Evolutionary conservation across 2,329 filamentous ascomycete genomes (phyloP).

Genomic region (Aspergillus bombycis): DNA sequence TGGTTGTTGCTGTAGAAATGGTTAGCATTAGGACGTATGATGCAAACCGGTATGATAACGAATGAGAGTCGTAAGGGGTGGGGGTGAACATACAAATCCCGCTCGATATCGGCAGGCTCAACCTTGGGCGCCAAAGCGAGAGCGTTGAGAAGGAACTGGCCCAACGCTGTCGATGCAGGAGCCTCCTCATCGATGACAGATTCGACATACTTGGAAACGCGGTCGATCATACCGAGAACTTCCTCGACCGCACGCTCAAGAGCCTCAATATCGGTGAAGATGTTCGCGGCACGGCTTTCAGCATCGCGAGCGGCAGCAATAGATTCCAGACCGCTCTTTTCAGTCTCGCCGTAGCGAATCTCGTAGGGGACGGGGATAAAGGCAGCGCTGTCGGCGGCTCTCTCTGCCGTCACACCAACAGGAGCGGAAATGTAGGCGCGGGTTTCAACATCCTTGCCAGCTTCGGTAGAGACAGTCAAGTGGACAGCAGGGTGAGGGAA

Average conservation of each 20-base stretch:
- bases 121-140: conserved; percentile 94
- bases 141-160: conserved; percentile 93
- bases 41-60: conserved; percentile 9
- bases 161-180: conserved; percentile 84
- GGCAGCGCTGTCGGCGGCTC: conserved; percentile 91
- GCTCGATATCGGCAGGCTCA: conserved; percentile 84
- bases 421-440: conserved; percentile 94
- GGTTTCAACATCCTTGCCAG: conserved; percentile 85
- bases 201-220: conserved; percentile 88
- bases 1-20: conserved; percentile 77
- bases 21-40: conserved; percentile 31
- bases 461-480: conserved; percentile 88
- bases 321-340: conserved; percentile 77
- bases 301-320: conserved; percentile 79
- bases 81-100: conserved; percentile 73
- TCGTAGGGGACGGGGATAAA: conserved; percentile 98
- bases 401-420: conserved; percentile 91
- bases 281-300: conserved; percentile 71
- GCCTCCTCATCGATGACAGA: conserved; percentile 87
- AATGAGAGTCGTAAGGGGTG: conserved; percentile 3
- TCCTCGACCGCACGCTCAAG: conserved; percentile 85
- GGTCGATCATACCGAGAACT: conserved; percentile 85
- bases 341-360: conserved; percentile 82
- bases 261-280: conserved; percentile 87
- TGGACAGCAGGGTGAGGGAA: conserved; percentile 97